Conservation (phyloP, 148 eudicot genomes). For the Diospyros kaki region DNA sequence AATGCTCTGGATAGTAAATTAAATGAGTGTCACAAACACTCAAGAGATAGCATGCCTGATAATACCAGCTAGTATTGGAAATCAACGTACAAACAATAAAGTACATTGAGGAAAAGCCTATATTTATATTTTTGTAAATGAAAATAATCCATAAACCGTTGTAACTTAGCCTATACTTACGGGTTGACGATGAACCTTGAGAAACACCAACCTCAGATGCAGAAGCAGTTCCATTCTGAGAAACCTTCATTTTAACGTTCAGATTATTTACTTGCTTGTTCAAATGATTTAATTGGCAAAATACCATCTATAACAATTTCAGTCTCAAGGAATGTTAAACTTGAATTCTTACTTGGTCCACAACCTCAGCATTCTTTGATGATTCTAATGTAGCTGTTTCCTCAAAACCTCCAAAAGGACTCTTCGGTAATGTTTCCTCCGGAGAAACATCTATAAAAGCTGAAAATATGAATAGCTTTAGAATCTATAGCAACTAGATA, state of each 20-base stretch:
- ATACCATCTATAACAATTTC: background rate
- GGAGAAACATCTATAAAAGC: conserved; percentile 93
- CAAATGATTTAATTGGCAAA: conserved; percentile 1
- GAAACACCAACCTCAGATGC: conserved; percentile 27
- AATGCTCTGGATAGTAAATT: background rate
- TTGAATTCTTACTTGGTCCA: conserved; percentile 41
- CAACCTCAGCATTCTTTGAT: conserved; percentile 32
- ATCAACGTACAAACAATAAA: background rate
- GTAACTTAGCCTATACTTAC: conserved; percentile 22
- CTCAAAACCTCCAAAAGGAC: conserved; percentile 58
- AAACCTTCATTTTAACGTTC: conserved; percentile 33
- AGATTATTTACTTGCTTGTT: background rate
- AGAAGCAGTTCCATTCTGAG: conserved; percentile 68
- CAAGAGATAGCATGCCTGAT: background rate
- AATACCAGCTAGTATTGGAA: background rate
- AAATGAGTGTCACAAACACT: background rate
- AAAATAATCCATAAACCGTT: background rate
- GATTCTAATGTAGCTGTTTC: conserved; percentile 36
- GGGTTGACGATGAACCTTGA: conserved; percentile 34
- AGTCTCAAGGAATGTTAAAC: conserved; percentile 6
- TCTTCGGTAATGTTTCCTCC: conserved; percentile 63
- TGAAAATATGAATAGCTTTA: conserved; percentile 28
- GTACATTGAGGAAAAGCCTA: background rate
- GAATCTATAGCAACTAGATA: background rate
- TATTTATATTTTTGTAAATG: conserved; percentile 1